Evolutionary conservation across 305 asterid species (phyloP), one percentile per base, ranked within the genome.

Genomic region (Solanum hybrid): DNA sequence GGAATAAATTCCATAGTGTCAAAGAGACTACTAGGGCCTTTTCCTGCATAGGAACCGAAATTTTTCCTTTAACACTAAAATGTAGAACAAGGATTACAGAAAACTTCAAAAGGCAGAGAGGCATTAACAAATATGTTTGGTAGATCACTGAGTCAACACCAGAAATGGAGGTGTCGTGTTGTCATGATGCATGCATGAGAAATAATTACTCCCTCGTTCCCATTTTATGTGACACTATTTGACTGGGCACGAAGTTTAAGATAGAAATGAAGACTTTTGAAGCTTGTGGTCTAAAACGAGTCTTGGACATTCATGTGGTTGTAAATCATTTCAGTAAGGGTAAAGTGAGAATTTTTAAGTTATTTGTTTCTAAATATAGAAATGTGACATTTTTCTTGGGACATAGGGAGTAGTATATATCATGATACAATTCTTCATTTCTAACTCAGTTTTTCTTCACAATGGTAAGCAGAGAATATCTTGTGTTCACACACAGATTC

Each of bases 401-500:
- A 36, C 22, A 79, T 36, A 79, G 33, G 22, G 22, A 37, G 61
- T 36, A 37, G 86, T n/a, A 6, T 11, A 36, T 79, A 57, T 11
- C 22, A 31, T 84, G 22, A 57, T 57, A 57, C 29, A 29, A 46
- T 29, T 51, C 16, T 34, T 51, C 28, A 61, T 51, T 51, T 26
- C 88, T 85, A 85, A 85, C 42, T 84, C 33, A 51, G n/a, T 61
- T 57, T 31, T 33, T 85, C 76, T 85, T 85, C 18, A 2, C 76
- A 22, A 46, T 90, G 34, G 91, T 42, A 40, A 91, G 92, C 97
- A 97, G 99, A 95, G 98, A 86, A 97, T 97, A 94, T 97, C 99
- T 11, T 96, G 99, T 36, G 98, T 96, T 36, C 99, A 97, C 90
- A 96, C 96, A 91, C 99, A 96, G 89, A 86, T 94, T 57, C 91